A percentile compares a stretch with the other conserved stretches of the same genome.
Evolutionary conservation across 805 yeast genomes (phyloP).

Genomic region (Pichia thaimueangensis): DNA sequence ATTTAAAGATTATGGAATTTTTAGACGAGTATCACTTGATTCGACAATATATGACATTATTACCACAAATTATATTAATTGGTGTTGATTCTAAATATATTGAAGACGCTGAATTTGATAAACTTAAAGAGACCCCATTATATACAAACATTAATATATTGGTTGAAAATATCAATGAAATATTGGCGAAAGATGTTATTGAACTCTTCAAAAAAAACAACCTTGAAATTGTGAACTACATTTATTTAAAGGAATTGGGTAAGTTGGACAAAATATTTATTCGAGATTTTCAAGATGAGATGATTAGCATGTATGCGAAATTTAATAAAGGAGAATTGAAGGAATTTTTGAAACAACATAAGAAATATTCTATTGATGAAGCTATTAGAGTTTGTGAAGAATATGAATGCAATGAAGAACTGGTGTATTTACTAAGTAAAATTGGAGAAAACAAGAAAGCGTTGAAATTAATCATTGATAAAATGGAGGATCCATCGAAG

Average conservation of each 20-base stretch:
- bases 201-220: constrained; percentile 36
- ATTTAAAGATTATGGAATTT: constrained; percentile 48
- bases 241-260: constrained; percentile 59
- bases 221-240: constrained; percentile 48
- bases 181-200: constrained; percentile 49
- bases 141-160: constrained; percentile 45
- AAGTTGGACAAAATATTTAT: constrained; percentile 49
- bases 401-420: constrained; percentile 52
- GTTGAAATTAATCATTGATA: constrained; percentile 65
- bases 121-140: constrained; percentile 33
- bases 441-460: constrained; percentile 80
- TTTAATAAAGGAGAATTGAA: constrained; percentile 51
- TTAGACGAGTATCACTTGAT: constrained; percentile 60
- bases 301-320: constrained; percentile 58
- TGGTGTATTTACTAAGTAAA: constrained; percentile 74
- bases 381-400: constrained; percentile 65
- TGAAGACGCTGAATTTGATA: constrained; percentile 34
- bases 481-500: constrained; percentile 67
- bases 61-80: constrained; percentile 48
- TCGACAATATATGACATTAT: constrained; percentile 36
- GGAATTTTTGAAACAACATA: constrained; percentile 53
- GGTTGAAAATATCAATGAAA: constrained; percentile 59
- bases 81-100: constrained; percentile 28
- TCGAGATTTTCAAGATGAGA: constrained; percentile 56
- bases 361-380: constrained; percentile 57